phyloP scores from a whole-genome alignment of 2,329 filamentous ascomycete genomes.

The Onygenales sp. region DNA sequence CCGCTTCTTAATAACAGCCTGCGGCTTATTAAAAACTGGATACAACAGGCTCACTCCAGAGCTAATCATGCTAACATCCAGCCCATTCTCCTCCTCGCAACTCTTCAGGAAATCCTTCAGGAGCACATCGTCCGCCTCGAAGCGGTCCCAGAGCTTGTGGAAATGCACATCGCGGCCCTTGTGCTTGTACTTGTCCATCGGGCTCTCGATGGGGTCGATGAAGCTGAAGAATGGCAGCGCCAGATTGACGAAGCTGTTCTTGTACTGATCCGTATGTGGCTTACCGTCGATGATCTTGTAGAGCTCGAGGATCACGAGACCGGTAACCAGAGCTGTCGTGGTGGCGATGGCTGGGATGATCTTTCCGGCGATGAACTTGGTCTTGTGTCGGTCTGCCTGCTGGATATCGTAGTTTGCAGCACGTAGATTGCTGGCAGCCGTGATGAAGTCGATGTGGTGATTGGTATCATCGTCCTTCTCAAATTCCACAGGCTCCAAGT shows the following conservation, averaged over 20 bases:
- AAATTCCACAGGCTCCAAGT: slow-evolving; percentile 85
- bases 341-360: slow-evolving; percentile 98
- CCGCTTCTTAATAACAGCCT: slow-evolving; percentile 74
- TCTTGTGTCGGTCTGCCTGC: slow-evolving; percentile 88
- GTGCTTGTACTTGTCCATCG: slow-evolving; percentile 82
- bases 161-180: slow-evolving; percentile 70
- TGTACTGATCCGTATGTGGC: slow-evolving; percentile 95
- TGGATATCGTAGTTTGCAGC: slow-evolving; percentile 98
- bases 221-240: slow-evolving; percentile 97
- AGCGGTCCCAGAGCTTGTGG: slow-evolving; percentile 97
- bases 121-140: slow-evolving; percentile 80
- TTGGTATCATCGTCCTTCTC: slow-evolving; percentile 99
- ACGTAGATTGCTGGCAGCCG: slow-evolving; percentile 88
- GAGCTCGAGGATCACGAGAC: slow-evolving; percentile 81
- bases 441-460: slow-evolving; percentile 98
- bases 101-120: slow-evolving; percentile 72
- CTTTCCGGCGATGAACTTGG: slow-evolving; percentile 99
- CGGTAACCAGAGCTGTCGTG: slow-evolving; percentile 90
- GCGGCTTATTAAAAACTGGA: slow-evolving; percentile 73
- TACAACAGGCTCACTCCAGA: slow-evolving; percentile 95
- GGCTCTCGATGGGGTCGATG: slow-evolving; percentile 89
- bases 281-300: slow-evolving; percentile 97
- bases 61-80: slow-evolving; percentile 85
- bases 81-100: slow-evolving; percentile 64
- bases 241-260: slow-evolving; percentile 96